phyloP scores from a whole-genome alignment of 2,329 filamentous ascomycete genomes.

The Teratosphaeria gauchensis region DNA sequence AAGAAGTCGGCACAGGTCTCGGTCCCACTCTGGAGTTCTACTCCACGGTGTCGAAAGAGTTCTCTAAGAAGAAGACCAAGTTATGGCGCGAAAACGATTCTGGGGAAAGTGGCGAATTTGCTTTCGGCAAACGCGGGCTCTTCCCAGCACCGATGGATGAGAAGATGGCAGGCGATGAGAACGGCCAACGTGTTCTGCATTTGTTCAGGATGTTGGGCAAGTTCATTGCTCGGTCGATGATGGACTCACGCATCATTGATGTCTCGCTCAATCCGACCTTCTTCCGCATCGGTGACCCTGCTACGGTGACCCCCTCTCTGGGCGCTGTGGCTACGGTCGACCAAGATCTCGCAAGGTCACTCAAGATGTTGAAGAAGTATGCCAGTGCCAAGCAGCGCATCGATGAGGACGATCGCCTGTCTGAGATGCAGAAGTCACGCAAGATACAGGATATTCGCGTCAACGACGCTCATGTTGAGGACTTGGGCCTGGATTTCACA shows the following conservation, averaged over 20 bases:
- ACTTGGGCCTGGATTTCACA: constrained; percentile 87
- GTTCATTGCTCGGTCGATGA: constrained; percentile 95
- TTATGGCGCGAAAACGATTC: constrained; percentile 90
- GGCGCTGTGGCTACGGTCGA: constrained; percentile 87
- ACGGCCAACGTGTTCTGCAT: constrained; percentile 78
- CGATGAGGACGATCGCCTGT: constrained; percentile 59
- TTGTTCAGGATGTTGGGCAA: constrained; percentile 91
- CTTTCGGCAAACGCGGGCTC: constrained; percentile 72
- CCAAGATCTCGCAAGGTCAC: constrained; percentile 70
- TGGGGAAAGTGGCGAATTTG: constrained; percentile 64
- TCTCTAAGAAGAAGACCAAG: constrained; percentile 93
- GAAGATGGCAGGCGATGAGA: constrained; percentile 61
- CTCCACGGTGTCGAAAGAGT: constrained; percentile 92
- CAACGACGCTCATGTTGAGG: constrained; percentile 70
- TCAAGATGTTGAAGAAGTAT: constrained; percentile 82
- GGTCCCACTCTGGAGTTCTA: constrained; percentile 97
- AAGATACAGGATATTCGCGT: constrained; percentile 62
- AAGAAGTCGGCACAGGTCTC: constrained; percentile 92
- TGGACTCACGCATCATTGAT: constrained; percentile 95
- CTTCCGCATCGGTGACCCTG: constrained; percentile 78
- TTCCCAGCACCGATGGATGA: constrained; percentile 87
- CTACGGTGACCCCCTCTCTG: constrained; percentile 67
- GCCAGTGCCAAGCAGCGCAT: constrained; percentile 72
- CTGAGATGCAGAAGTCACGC: constrained; percentile 58
- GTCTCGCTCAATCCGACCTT: constrained; percentile 96